Evolutionary conservation across 1,284 basidiomycete species (phyloP).

Genomic region (Tilletia walkeri): DNA sequence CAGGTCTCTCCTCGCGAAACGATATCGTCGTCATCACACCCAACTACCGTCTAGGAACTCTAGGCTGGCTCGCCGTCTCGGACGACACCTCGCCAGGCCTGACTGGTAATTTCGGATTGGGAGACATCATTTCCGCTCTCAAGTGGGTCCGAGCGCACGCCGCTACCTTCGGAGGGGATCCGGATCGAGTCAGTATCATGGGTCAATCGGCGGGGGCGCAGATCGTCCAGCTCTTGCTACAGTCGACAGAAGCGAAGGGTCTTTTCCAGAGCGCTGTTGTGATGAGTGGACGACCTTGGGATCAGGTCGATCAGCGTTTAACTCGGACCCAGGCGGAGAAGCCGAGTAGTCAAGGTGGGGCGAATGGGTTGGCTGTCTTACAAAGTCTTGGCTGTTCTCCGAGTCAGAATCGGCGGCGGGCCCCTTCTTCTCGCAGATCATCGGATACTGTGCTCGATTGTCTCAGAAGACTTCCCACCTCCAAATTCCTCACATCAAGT

Average conservation of each 20-base stretch:
- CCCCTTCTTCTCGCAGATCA: constrained; percentile 17
- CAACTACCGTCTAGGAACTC: constrained; percentile 60
- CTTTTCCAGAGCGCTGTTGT: constrained; percentile 19
- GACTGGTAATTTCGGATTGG: constrained; percentile 21
- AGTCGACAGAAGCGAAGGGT: constrained; percentile 2
- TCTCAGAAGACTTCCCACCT: constrained; percentile 28
- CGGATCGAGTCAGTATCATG: constrained; percentile 19
- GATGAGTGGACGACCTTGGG: constrained; percentile 10
- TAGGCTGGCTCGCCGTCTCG: constrained; percentile 35
- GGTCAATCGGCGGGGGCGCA: constrained; percentile 25
- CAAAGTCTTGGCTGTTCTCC: neutral
- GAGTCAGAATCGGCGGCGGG: neutral
- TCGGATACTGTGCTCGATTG: constrained; percentile 31
- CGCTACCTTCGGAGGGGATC: constrained; percentile 25
- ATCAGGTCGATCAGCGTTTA: neutral
- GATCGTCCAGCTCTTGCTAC: constrained; percentile 19
- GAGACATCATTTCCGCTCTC: constrained; percentile 22
- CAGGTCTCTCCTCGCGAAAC: constrained; percentile 58
- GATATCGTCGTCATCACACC: constrained; percentile 64
- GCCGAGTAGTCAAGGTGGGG: neutral
- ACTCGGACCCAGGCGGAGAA: neutral
- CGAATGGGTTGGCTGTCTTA: neutral
- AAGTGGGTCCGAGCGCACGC: constrained; percentile 23
- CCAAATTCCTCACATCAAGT: constrained; percentile 21
- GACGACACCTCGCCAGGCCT: neutral